Evolutionary conservation across 2,329 filamentous ascomycete species (phyloP).

Genomic region (Beauveria brongniartii): DNA sequence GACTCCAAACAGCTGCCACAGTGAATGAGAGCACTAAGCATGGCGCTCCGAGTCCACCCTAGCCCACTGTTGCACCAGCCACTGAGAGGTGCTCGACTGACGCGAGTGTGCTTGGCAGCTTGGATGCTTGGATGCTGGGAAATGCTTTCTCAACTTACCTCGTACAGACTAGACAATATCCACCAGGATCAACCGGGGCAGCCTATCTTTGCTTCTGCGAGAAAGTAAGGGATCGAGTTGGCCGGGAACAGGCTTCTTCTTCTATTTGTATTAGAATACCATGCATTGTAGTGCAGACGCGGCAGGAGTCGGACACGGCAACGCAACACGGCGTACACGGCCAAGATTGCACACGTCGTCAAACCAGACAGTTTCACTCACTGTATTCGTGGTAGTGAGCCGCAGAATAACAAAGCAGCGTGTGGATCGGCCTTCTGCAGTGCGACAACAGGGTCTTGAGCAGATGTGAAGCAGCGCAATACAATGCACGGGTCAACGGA

Average conservation of each 20-base stretch:
- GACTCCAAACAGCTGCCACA: background rate
- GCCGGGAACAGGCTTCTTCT: background rate
- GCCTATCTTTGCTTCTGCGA: slow-evolving; percentile 14
- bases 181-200: slow-evolving; percentile 19
- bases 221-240: slow-evolving; percentile 6
- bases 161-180: slow-evolving; percentile 14
- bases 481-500: background rate
- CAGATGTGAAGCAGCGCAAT: background rate
- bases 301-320: background rate
- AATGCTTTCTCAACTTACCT: background rate
- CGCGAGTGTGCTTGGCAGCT: no score
- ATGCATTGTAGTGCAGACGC: background rate
- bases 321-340: background rate
- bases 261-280: slow-evolving; percentile 1
- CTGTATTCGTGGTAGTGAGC: background rate
- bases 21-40: background rate
- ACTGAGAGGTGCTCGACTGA: background rate
- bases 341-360: background rate
- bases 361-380: background rate
- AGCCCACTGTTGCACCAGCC: slow-evolving; percentile 1
- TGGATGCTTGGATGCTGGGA: background rate
- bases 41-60: background rate
- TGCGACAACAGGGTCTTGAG: background rate
- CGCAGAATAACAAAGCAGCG: background rate
- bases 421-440: background rate